Base-by-base conservation (phyloP, 2,329 filamentous ascomycete species). In the Bisporella sp. region DNA sequence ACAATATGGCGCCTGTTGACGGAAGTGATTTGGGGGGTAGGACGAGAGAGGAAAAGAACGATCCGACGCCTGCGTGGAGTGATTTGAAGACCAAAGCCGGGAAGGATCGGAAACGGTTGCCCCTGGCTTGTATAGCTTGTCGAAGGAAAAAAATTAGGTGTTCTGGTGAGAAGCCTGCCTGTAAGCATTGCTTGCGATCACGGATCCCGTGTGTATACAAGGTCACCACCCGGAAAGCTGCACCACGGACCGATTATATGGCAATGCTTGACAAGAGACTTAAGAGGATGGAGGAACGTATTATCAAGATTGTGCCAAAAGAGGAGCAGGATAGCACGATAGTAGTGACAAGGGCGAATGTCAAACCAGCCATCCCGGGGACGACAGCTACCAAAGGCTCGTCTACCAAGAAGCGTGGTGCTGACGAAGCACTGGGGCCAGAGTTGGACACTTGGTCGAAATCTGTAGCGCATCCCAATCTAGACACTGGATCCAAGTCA, bases 171-270 rank as follows among this genome's bases (percentile, higher is more conserved):
- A 97, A 96, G 69, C 93, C 93, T 3, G 89, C 91, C 0, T 99
- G 93, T 75, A 96, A 96, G 68, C 93, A 97, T 70, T 97, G 93
- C 65, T 76, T 95, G 52, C 82, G 91, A 50, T 95, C 92, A 47
- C 82, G 92, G 41, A 95, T 95, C 59, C 92, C 92, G 1, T 99
- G 93, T 66, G 91, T 97, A 4, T 99, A 97, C 76, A 97, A 97
- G 65, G 89, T 96, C 53, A 97, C 91, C 0, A 90, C 91, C 4
- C 79, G 93, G 53, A 97, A 97, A 68, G 90, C 92, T 1, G 90
- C 91, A 4, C 93, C 93, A 3, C 79, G 93, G 47, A 97, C 93
- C 13, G 93, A 97, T 69, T 97, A 97, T 69, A 97, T 97, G 93
- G 90, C 91, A 41, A 97, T 97, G 90, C 73, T 97, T 61, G 93